Conservation (phyloP, 2,329 filamentous ascomycete genomes). For the Ceratocystiopsis sp. region DNA sequence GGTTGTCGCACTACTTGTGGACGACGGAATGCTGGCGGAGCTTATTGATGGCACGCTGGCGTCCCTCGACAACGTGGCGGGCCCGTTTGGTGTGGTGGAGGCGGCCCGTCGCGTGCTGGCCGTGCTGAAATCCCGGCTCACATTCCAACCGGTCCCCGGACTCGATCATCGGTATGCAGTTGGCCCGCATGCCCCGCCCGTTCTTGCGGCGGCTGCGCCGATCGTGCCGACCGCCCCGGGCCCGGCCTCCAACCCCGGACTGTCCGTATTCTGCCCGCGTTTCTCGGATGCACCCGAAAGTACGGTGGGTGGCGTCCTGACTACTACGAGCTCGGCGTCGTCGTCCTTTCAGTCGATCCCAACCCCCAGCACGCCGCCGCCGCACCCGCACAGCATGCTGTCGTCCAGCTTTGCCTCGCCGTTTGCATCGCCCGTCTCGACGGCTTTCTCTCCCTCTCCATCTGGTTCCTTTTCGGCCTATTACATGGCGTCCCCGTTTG, state of each 20-base stretch:
- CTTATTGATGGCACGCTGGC: slow-evolving; percentile 4
- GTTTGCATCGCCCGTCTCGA: slow-evolving; percentile 1
- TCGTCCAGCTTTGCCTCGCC: slow-evolving; percentile 2
- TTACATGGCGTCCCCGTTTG: too few species aligned
- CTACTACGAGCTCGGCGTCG: slow-evolving; percentile 3
- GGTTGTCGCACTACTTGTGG: not conserved
- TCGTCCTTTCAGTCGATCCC: slow-evolving; percentile 4
- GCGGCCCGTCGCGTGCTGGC: slow-evolving; percentile 5
- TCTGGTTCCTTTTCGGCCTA: not conserved
- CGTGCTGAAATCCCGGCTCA: too few species aligned
- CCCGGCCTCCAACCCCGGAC: not conserved
- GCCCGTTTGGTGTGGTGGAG: slow-evolving; percentile 3
- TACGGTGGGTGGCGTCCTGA: not conserved
- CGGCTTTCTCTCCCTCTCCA: not conserved
- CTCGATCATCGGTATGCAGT: too few species aligned
- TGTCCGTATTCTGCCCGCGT: slow-evolving; percentile 5
- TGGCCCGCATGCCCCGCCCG: too few species aligned
- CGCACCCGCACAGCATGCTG: not conserved
- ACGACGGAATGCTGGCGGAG: not conserved
- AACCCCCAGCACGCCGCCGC: slow-evolving; percentile 4
- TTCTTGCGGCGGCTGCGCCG: not conserved
- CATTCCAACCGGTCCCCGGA: too few species aligned
- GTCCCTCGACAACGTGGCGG: slow-evolving; percentile 1
- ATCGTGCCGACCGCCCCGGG: not conserved
- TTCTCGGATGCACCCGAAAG: slow-evolving; percentile 1